These are phyloP conservation scores for Candida namnaoensis DNA, from an alignment of 805 yeast genomes.

Conservation along the genomic window DNA sequence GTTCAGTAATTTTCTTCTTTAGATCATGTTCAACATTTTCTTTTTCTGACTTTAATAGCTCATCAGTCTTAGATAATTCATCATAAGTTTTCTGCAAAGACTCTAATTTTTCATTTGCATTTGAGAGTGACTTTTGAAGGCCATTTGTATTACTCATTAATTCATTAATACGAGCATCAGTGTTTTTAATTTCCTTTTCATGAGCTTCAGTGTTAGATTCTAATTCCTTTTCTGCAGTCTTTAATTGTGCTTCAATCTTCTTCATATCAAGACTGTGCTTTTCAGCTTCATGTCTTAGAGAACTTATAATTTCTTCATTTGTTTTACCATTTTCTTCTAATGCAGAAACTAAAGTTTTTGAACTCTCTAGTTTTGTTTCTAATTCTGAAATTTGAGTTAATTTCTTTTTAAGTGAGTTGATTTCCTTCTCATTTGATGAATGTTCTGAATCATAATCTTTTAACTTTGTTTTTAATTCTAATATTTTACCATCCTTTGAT, in stretches of 20 bases:
- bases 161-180: neutral
- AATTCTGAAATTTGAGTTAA: neutral
- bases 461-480: constrained; percentile 1
- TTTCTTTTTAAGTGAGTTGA: neutral
- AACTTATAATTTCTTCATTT: neutral
- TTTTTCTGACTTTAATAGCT: too few species aligned
- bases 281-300: neutral
- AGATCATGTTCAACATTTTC: neutral
- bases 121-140: too few species aligned
- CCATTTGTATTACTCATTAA: neutral
- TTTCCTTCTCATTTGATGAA: neutral
- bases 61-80: too few species aligned
- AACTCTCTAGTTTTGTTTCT: neutral
- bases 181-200: neutral
- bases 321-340: neutral
- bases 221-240: constrained; percentile 1
- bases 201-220: neutral
- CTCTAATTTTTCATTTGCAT: too few species aligned
- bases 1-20: neutral
- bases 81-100: too few species aligned
- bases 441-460: constrained; percentile 1
- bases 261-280: too few species aligned
- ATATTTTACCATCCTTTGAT: neutral
- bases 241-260: constrained; percentile 1
- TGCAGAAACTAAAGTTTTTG: neutral